Evolutionary conservation across 2,329 filamentous ascomycete species (phyloP), one percentile per base, ranked within the genome.

Genomic region (Penicillium sp.): DNA sequence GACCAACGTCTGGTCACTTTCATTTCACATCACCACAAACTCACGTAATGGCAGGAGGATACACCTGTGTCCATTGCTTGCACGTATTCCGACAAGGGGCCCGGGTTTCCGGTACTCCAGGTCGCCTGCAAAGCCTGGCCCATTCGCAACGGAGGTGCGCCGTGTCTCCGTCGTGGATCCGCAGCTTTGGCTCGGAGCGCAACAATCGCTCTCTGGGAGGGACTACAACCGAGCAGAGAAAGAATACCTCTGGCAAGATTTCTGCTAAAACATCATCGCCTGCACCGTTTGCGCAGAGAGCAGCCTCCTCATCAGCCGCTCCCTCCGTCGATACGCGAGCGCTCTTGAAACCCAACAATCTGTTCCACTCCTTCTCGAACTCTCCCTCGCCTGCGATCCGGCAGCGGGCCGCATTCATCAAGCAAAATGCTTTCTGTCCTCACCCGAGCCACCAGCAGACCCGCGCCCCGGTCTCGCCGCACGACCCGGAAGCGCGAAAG

Each of bases 371-470:
- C 8, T 95, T 93, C 68, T 87, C 88, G 28, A 78, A 85, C 54
- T 98, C 93, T 11, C 93, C 94, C 7, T 86, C 91, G 34, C 85
- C 88, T 31, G 85, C 87, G 51, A 96, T 98, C 54, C 83, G 91
- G 59, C 82, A 83, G 60, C 84, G 93, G 58, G 93, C 91, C 23
- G 87, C 86, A 8, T 94, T 88, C 62, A 97, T 97, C 72, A 87
- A 85, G 65, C 86, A 94, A 63, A 89, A 96, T 74, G 91, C 91
- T 11, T 87, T 89, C 69, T 98, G 93, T 64, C 88, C 93, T 22
- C 93, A 98, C 63, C 88, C 89, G 5, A 82, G 86, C 45, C 93
- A 98, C 68, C 82, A 84, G 58, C 80, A 84, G 45, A 90, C 87
- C 2, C 81, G 86, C 54, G 66, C 84, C 4, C 79, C 87, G 1